These are phyloP conservation scores for Hyaloscypha bicolor DNA, from an alignment of 495 filamentous ascomycete genomes.

Conservation along the genomic window DNA sequence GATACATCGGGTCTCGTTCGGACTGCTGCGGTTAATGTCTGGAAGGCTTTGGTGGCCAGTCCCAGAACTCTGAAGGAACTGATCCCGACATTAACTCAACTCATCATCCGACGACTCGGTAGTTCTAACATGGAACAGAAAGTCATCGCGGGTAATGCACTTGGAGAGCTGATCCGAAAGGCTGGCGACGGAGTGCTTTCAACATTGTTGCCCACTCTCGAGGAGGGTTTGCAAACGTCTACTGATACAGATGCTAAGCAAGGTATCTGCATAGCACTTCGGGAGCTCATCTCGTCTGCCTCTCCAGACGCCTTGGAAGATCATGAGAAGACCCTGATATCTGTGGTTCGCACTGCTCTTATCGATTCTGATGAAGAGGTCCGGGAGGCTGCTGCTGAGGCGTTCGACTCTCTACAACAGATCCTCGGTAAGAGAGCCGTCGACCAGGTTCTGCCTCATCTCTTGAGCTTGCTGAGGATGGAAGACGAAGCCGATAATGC, in stretches of 20 bases:
- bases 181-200: conserved; percentile 91
- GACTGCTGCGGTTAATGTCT: conserved; percentile 86
- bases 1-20: conserved; percentile 94
- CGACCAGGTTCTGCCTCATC: conserved; percentile 90
- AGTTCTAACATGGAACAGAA: conserved; percentile 98
- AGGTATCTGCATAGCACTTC: conserved; percentile 94
- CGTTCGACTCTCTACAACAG: conserved; percentile 92
- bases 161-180: conserved; percentile 95
- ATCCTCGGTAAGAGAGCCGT: conserved; percentile 91
- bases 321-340: conserved; percentile 92
- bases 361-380: conserved; percentile 89
- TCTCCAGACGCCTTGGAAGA: conserved; percentile 88
- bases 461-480: conserved; percentile 81
- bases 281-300: conserved; percentile 90
- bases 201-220: conserved; percentile 85
- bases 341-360: conserved; percentile 88
- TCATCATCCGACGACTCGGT: conserved; percentile 91
- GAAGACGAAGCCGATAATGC: conserved; percentile 91
- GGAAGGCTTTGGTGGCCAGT: conserved; percentile 95
- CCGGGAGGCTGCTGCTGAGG: conserved; percentile 93
- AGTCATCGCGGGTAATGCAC: conserved; percentile 93
- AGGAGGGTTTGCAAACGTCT: conserved; percentile 86
- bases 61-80: conserved; percentile 93
- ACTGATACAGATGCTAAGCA: conserved; percentile 93
- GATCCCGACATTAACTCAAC: conserved; percentile 88